Conservation (phyloP, 805 yeast species). For the Clavispora fructus region DNA sequence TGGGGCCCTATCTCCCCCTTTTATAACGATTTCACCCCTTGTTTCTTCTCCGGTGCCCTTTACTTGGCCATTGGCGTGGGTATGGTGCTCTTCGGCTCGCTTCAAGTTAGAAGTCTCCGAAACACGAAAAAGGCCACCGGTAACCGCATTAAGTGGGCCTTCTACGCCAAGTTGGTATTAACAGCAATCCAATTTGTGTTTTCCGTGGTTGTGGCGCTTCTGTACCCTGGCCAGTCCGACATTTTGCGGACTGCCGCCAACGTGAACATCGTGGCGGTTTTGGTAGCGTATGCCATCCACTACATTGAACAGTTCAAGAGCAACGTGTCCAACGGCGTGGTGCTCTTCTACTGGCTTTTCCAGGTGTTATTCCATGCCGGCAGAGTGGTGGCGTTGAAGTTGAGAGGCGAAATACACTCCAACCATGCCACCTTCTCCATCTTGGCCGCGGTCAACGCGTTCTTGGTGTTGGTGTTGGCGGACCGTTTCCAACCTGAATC, state of each 20-base stretch:
- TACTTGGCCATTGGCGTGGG: slow-evolving; percentile 37
- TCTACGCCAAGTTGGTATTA: slow-evolving; percentile 38
- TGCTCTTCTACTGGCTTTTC: slow-evolving; percentile 74
- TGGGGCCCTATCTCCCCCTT: slow-evolving; percentile 35
- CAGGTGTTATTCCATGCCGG: slow-evolving; percentile 43
- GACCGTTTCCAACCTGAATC: slow-evolving; percentile 29
- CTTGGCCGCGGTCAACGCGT: slow-evolving; percentile 33
- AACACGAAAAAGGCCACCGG: slow-evolving; percentile 23
- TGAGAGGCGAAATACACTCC: slow-evolving; percentile 27
- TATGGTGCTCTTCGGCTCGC: slow-evolving; percentile 40
- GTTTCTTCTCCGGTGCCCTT: slow-evolving; percentile 52
- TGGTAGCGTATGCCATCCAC: slow-evolving; percentile 53
- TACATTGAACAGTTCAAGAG: slow-evolving; percentile 68
- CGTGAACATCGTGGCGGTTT: slow-evolving; percentile 35
- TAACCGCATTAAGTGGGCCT: slow-evolving; percentile 33
- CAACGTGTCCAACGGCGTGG: slow-evolving; percentile 58
- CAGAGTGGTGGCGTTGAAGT: slow-evolving; percentile 36
- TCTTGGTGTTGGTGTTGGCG: slow-evolving; percentile 43
- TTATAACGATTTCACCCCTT: slow-evolving; percentile 54
- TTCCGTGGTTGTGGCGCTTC: slow-evolving; percentile 18
- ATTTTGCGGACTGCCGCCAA: slow-evolving; percentile 22
- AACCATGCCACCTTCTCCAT: slow-evolving; percentile 21
- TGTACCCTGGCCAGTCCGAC: slow-evolving; percentile 9
- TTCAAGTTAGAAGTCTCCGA: slow-evolving; percentile 31
- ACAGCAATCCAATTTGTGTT: slow-evolving; percentile 35